phyloP scores from a whole-genome alignment of 139 green algal genomes.

The Trebouxia sp. region DNA sequence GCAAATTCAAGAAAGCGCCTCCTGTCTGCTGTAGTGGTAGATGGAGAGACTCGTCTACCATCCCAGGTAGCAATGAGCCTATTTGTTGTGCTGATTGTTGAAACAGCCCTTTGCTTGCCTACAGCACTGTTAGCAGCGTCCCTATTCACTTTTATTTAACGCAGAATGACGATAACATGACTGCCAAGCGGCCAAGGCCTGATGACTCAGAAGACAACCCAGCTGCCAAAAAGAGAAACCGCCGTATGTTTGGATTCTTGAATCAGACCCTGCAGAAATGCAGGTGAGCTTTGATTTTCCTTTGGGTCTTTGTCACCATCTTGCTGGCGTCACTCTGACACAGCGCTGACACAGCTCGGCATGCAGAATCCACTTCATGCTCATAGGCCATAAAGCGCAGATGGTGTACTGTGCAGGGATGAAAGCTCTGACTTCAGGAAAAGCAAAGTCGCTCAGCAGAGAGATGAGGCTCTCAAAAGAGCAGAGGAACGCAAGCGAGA shows the following conservation, averaged over 20 bases:
- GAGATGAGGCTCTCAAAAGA: constrained; percentile 50
- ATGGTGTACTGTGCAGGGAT: constrained; percentile 25
- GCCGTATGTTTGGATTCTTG: constrained; percentile 67
- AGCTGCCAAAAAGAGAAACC: constrained; percentile 53
- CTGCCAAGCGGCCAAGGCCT: constrained; percentile 28
- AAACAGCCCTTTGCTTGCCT: too few species aligned
- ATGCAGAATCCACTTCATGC: background rate
- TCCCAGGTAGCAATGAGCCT: too few species aligned
- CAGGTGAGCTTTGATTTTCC: constrained; percentile 26
- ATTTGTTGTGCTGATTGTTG: too few species aligned
- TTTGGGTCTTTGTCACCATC: background rate
- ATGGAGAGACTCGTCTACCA: constrained; percentile 7
- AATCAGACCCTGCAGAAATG: constrained; percentile 68
- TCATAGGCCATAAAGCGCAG: background rate
- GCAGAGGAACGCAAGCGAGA: constrained; percentile 51
- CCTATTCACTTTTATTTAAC: too few species aligned
- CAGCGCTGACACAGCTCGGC: background rate
- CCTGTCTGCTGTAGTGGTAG: constrained; percentile 33
- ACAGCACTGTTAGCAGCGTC: too few species aligned
- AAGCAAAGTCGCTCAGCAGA: constrained; percentile 39
- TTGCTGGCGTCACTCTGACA: background rate
- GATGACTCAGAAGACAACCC: constrained; percentile 37
- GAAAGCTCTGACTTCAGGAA: constrained; percentile 34
- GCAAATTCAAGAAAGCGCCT: constrained; percentile 15
- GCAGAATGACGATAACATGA: constrained; percentile 19